Conservation (phyloP, 2,329 filamentous ascomycete genomes). For the Colletotrichum sansevieriae region DNA sequence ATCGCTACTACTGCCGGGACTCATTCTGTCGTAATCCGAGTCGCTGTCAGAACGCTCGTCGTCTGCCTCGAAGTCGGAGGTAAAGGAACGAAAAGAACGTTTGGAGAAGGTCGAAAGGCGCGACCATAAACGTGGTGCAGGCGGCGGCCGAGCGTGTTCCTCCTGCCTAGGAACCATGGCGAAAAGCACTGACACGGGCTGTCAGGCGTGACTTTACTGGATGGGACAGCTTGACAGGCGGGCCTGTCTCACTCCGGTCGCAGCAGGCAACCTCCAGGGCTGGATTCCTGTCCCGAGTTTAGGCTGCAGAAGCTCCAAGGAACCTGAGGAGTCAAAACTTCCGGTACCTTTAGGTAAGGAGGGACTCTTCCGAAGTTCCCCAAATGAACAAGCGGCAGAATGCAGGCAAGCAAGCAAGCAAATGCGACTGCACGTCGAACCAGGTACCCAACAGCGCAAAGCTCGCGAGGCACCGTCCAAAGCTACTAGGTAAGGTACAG, state of each 20-base stretch:
- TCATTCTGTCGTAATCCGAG: conserved; percentile 51
- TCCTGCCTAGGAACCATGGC: conserved; percentile 43
- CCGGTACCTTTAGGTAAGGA: neutral
- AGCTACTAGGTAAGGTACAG: neutral
- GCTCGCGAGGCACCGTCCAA: conserved; percentile 27
- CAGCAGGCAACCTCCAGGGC: conserved; percentile 22
- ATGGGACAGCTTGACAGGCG: conserved; percentile 24
- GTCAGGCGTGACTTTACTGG: conserved; percentile 34
- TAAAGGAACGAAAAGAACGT: conserved; percentile 69
- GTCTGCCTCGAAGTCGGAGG: conserved; percentile 76
- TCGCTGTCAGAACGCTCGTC: conserved; percentile 71
- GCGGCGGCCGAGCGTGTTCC: conserved; percentile 52
- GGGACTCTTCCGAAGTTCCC: neutral
- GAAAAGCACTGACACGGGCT: conserved; percentile 19
- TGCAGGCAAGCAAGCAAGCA: conserved; percentile 4
- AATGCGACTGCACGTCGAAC: conserved; percentile 5
- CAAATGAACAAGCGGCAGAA: neutral
- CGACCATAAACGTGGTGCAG: conserved; percentile 62
- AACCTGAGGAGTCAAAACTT: neutral
- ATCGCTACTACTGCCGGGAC: conserved; percentile 53
- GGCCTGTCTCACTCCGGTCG: conserved; percentile 34
- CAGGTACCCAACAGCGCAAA: conserved; percentile 9
- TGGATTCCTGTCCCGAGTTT: conserved; percentile 18
- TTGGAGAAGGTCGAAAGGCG: conserved; percentile 66
- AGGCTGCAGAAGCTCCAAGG: conserved; percentile 17